phyloP scores from a whole-genome alignment of 1,284 basidiomycete species.

The Sphagnurus paluster region DNA sequence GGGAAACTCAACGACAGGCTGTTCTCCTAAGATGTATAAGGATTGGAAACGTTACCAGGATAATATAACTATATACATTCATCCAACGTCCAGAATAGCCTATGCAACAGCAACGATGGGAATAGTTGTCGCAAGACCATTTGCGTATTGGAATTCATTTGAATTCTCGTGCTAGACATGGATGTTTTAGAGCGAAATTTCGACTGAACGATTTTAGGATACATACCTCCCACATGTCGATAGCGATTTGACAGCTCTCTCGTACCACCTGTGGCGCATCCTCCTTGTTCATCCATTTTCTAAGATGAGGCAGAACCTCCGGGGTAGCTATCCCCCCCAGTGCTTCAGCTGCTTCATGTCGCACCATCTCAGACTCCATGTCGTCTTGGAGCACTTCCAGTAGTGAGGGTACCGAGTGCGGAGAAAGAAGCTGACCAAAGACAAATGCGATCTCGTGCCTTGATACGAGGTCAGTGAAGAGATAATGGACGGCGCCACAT shows the following conservation, averaged over 20 bases:
- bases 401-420: constrained; percentile 86
- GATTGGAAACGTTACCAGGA: no score
- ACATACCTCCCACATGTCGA: constrained; percentile 95
- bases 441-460: constrained; percentile 98
- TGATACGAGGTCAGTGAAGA: no score
- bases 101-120: constrained; percentile 12
- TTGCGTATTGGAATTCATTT: constrained; percentile 82
- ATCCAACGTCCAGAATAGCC: neutral
- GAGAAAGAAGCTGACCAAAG: constrained; percentile 93
- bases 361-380: constrained; percentile 93
- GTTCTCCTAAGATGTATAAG: no score
- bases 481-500: no score
- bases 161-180: constrained; percentile 82
- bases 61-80: neutral
- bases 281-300: constrained; percentile 79
- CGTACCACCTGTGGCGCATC: constrained; percentile 89
- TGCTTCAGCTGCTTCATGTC: constrained; percentile 98
- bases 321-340: constrained; percentile 95
- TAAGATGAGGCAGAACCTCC: constrained; percentile 84
- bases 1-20: no score
- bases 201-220: neutral
- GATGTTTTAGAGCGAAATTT: constrained; percentile 5
- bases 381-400: constrained; percentile 74
- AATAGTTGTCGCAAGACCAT: constrained; percentile 32
- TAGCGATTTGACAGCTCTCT: constrained; percentile 95